Base-by-base conservation (phyloP, 2,329 filamentous ascomycete genomes). In the Phaeoacremonium minimum region DNA sequence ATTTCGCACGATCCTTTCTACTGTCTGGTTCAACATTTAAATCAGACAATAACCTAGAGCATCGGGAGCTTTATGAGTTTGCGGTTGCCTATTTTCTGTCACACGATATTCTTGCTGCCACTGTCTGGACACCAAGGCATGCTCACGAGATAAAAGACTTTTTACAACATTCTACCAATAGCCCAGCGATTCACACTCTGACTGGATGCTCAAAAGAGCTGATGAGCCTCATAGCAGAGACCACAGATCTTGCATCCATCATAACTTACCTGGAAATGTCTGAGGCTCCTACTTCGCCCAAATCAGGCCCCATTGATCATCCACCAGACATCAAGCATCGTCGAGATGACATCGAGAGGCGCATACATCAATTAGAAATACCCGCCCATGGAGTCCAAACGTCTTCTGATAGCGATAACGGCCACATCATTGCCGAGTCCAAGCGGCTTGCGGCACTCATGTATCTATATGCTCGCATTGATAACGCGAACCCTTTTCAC, bases 381-480 rank as follows among this genome's bases (percentile, higher is more conserved):
- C 22, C 22, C 9, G 22, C 22, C 22, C n/a, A n/a, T n/a, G 22
- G n/a, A 9, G 22, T 26, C 22, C 22, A n/a, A 9, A n/a, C n/a
- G n/a, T n/a, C n/a, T 9, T n/a, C 22, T 9, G 22, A 26, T 26
- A 19, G 12, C n/a, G 18, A 32, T 13, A 20, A 38, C 8, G 34
- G 36, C 5, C 42, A 44, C 28, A 35, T 26, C 14, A 8, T 56
- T 15, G 37, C 38, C 5, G 53, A 55, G 32, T 42, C 46, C 6
- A 53, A 52, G 39, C 38, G 51, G n/a, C 43, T 55, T 3, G 45
- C 54, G 3, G 42, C 50, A 3, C 40, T 53, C 2, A 33, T 57
- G n/a, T 51, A 57, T 37, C 44, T 56, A 4, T 54, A 57, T 37
- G 46, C 51, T 1, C 42, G 52, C 12, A 38, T 53, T 13, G 50